Percentiles rank a stretch among this genome's conserved stretches.
phyloP scores from a whole-genome alignment of 352 stramenopile species.

The Pythium periplocum region DNA sequence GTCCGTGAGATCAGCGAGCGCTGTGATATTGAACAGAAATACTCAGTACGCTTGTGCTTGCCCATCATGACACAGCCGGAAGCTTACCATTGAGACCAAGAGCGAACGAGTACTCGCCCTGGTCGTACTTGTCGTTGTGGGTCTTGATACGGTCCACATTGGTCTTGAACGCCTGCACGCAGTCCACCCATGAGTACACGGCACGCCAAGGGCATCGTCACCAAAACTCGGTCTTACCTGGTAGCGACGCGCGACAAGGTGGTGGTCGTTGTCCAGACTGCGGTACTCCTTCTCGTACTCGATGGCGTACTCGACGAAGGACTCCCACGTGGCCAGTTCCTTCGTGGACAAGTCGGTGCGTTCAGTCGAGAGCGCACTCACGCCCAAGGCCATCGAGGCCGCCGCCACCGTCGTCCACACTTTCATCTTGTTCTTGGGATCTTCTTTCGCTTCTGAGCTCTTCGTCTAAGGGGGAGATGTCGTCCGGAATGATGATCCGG shows the following conservation, averaged over 20 bases:
- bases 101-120: constrained; percentile 40
- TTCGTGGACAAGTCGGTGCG: constrained; percentile 1
- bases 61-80: too few species aligned
- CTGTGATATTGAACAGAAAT: constrained; percentile 9
- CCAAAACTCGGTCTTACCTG: constrained; percentile 7
- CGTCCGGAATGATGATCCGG: background rate
- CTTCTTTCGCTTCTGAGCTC: background rate
- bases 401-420: background rate
- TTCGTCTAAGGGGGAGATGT: background rate
- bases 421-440: background rate
- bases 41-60: background rate
- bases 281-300: constrained; percentile 50
- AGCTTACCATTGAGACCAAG: constrained; percentile 36
- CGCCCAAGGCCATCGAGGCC: constrained; percentile 4
- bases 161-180: constrained; percentile 27
- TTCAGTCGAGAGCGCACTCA: constrained; percentile 8
- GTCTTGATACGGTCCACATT: constrained; percentile 43
- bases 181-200: background rate
- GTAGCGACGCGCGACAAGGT: constrained; percentile 34
- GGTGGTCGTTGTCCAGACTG: constrained; percentile 28
- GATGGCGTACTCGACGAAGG: constrained; percentile 51
- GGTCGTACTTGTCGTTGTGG: constrained; percentile 44
- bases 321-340: constrained; percentile 22
- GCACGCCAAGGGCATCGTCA: background rate
- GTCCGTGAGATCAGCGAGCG: constrained; percentile 33